Evolutionary conservation across 78 protist genomes (phyloP), one percentile per base, ranked within the genome.

Genomic region (Emiliania huxleyi): DNA sequence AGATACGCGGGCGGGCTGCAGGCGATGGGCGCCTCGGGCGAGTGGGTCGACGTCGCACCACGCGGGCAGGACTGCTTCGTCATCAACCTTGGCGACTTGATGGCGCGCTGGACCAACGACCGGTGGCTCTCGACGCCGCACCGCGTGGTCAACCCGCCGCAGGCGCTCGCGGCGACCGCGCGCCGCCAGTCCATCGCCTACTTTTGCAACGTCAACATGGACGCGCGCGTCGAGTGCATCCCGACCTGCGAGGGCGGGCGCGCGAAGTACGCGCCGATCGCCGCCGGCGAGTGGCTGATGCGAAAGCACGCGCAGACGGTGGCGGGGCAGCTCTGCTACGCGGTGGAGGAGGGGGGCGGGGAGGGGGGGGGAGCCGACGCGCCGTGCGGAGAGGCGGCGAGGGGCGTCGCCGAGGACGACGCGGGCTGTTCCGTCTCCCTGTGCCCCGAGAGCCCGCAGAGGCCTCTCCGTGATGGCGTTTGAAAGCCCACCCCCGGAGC

Each of bases 1-100:
- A 37, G 0, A 19, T 77, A 0, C n/a, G 35, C 85, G 33, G 85
- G 29, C 3, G 87, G 87, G 2, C 87, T 79, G n/a, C 87, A 79
- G 35, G 37, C 43, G 37, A 43, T 79, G 55, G 37, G 52, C 15
- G 21, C 21, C 3, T 2, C 8, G 6, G 87, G 87, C 46, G 52
- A 19, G 55, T 79, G 87, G 87, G 15, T 43, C 52, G 87, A 79
- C 87, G 87, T 79, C 35, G 0, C 12, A 18, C 23, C 21, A 49
- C 35, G 3, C 29, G 55, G 18, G 52, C 26, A 43, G 37, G 52
- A 79, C 35, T 22, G 29, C 48, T 79, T 79, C 35, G 87, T 79
- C n/a, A 79, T 79, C 87, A 79, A 79, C 35, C 87, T 79, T 2
- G 87, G 87, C 49, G 87, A 79, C 55, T 38, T 79, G 52, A 79